phyloP scores from a whole-genome alignment of 345 rosid species.

The Moringa oleifera region DNA sequence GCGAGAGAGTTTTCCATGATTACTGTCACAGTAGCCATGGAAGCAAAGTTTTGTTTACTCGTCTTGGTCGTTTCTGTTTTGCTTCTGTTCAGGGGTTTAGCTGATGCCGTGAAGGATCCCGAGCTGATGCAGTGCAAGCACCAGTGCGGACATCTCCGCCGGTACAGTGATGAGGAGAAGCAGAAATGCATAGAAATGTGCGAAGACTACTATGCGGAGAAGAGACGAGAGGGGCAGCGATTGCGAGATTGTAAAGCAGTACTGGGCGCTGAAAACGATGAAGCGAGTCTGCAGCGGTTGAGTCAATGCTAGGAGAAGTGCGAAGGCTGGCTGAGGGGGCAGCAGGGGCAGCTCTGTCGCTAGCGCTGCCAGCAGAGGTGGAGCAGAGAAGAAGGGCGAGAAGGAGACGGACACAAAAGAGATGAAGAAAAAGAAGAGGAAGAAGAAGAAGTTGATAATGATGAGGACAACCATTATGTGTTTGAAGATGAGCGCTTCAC shows the following conservation, averaged over 20 bases:
- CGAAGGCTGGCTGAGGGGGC: conserved; percentile 10
- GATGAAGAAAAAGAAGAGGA: not conserved
- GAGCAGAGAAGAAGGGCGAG: not conserved
- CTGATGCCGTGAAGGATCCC: conserved; percentile 32
- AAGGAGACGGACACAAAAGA: conserved; percentile 9
- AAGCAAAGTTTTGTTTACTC: conserved; percentile 4
- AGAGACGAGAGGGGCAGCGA: conserved; percentile 4
- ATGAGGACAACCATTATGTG: conserved; percentile 30
- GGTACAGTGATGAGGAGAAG: conserved; percentile 20
- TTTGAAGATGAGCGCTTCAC: conserved; percentile 25
- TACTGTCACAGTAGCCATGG: conserved; percentile 24
- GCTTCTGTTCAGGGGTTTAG: conserved; percentile 17
- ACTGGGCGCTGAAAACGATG: not conserved
- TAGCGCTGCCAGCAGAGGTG: conserved; percentile 23
- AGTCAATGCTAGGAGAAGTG: conserved; percentile 31
- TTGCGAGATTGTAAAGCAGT: conserved; percentile 11
- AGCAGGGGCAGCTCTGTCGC: conserved; percentile 21
- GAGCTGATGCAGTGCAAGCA: conserved; percentile 37
- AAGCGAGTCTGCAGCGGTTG: conserved; percentile 20
- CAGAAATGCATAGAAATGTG: conserved; percentile 24
- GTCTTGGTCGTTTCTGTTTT: conserved; percentile 19
- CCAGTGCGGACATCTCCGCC: conserved; percentile 38
- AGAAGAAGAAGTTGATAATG: conserved; percentile 4
- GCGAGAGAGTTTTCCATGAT: not conserved
- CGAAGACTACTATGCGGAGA: conserved; percentile 27